These are phyloP conservation scores for Fusarium cyanostomum DNA, from an alignment of 2,329 filamentous ascomycete species.

Conservation along the genomic window DNA sequence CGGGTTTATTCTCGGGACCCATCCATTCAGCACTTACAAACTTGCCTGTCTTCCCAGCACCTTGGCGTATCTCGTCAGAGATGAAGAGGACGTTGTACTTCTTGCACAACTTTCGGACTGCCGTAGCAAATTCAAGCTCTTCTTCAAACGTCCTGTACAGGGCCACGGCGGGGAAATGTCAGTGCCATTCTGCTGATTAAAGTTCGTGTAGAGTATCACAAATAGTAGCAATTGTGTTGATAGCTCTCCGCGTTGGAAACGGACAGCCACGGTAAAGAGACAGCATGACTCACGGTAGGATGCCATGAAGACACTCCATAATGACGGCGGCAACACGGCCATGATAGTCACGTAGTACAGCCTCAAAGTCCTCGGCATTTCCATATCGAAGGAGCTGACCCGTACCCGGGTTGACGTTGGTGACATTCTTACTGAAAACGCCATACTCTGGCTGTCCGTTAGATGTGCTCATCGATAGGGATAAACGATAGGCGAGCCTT, in stretches of 20 bases:
- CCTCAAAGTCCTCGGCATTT: constrained; percentile 20
- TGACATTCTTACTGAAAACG: constrained; percentile 20
- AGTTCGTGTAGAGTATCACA: no score
- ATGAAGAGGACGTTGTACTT: constrained; percentile 36
- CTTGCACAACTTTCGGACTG: constrained; percentile 20
- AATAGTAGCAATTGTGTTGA: no score
- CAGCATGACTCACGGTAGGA: no score
- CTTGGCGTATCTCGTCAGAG: constrained; percentile 38
- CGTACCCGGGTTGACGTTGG: constrained; percentile 21
- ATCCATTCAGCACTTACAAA: constrained; percentile 33
- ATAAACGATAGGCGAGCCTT: no score
- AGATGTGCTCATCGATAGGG: no score
- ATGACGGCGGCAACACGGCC: constrained; percentile 15
- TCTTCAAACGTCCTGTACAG: no score
- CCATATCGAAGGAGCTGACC: constrained; percentile 21
- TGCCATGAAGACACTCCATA: no score
- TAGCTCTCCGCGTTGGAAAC: no score
- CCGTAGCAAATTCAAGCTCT: constrained; percentile 15
- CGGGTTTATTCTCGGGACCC: constrained; percentile 35
- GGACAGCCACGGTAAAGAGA: no score
- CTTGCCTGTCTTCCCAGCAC: constrained; percentile 38
- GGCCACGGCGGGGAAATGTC: no score
- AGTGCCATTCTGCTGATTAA: no score
- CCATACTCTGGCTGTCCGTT: constrained; percentile 20
- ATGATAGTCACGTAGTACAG: constrained; percentile 8